Percentiles rank a stretch among this genome's conserved stretches.
Conservation (phyloP, 2,329 filamentous ascomycete genomes). For the Colletotrichum godetiae region DNA sequence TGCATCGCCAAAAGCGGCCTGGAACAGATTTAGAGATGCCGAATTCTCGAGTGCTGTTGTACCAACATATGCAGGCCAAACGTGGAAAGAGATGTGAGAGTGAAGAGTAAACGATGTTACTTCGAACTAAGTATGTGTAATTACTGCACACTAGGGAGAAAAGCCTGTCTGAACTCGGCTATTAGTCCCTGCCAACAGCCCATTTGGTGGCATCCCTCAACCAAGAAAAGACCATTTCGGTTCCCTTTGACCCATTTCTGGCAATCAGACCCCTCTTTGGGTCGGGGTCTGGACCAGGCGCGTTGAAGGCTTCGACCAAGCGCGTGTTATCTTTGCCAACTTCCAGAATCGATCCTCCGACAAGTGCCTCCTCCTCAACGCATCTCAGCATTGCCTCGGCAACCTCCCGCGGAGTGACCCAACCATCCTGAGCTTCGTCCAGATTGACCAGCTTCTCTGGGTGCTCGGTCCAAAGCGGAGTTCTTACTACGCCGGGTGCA, state of each 20-base stretch:
- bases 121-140: background rate
- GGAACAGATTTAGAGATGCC: too few species aligned
- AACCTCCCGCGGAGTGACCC: conserved; percentile 55
- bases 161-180: too few species aligned
- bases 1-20: too few species aligned
- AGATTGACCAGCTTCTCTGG: conserved; percentile 55
- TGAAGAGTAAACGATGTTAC: too few species aligned
- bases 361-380: conserved; percentile 45
- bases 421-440: conserved; percentile 47
- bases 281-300: conserved; percentile 50
- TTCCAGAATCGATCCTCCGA: conserved; percentile 56
- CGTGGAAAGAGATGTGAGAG: too few species aligned
- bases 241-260: conserved; percentile 42
- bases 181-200: conserved; percentile 33
- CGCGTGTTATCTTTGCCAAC: conserved; percentile 47
- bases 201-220: conserved; percentile 41
- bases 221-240: conserved; percentile 42
- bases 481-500: conserved; percentile 55
- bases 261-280: conserved; percentile 43
- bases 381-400: conserved; percentile 56
- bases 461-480: conserved; percentile 58
- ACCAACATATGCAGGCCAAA: too few species aligned
- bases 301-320: conserved; percentile 48
- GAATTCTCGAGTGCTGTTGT: too few species aligned
- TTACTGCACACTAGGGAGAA: too few species aligned